These are phyloP conservation scores for Orobanche coerulescens DNA, from an alignment of 257 asterid genomes.

Conservation along the genomic window DNA sequence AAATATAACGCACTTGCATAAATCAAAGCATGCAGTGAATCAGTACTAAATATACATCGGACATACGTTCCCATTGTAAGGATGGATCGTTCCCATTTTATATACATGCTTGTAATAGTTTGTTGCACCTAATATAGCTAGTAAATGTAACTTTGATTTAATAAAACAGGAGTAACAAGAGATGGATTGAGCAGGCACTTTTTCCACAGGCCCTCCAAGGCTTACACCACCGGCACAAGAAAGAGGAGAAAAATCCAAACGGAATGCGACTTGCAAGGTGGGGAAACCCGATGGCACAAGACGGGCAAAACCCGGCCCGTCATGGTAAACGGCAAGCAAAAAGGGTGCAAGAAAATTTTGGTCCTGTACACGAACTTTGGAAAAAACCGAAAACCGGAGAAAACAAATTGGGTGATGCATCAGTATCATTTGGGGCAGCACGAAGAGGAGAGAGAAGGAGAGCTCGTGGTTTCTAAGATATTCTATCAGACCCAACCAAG, in stretches of 20 bases:
- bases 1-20: too few species aligned
- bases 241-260: slow-evolving; percentile 90
- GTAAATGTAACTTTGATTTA: too few species aligned
- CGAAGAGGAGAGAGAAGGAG: slow-evolving; percentile 91
- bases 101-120: slow-evolving; percentile 17
- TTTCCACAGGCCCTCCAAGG: slow-evolving; percentile 97
- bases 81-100: too few species aligned
- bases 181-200: slow-evolving; percentile 92
- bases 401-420: slow-evolving; percentile 99
- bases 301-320: slow-evolving; percentile 97
- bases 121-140: slow-evolving; percentile 50
- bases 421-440: slow-evolving; percentile 89
- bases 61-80: too few species aligned
- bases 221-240: slow-evolving; percentile 97
- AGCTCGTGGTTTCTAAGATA: slow-evolving; percentile 86
- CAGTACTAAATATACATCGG: too few species aligned
- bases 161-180: slow-evolving; percentile 71
- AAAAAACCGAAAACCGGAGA: slow-evolving; percentile 87
- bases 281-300: slow-evolving; percentile 99
- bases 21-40: too few species aligned
- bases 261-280: slow-evolving; percentile 82
- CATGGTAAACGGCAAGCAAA: slow-evolving; percentile 78
- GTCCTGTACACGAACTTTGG: slow-evolving; percentile 96
- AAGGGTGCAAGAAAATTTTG: slow-evolving; percentile 91
- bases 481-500: slow-evolving; percentile 94